Evolutionary conservation across 768 basidiomycete species (phyloP).

Genomic region (Exidia glandulosa): DNA sequence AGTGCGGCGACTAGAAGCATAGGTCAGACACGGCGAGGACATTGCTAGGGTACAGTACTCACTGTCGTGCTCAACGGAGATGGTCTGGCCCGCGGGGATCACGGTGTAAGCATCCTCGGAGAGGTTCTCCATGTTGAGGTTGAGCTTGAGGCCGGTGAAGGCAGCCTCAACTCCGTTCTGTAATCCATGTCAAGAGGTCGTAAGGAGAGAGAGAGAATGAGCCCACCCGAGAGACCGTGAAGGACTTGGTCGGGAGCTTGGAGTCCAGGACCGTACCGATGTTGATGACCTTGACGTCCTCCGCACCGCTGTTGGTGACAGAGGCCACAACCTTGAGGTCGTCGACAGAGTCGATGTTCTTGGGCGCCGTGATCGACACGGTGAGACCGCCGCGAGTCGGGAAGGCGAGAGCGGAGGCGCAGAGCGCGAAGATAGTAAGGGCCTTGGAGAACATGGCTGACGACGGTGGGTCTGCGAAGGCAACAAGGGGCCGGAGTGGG

Average conservation of each 20-base stretch:
- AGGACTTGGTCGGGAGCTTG: slow-evolving; percentile 32
- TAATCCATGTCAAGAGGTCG: neutral
- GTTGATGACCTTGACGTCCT: slow-evolving; percentile 32
- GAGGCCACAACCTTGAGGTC: slow-evolving; percentile 31
- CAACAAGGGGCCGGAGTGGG: neutral
- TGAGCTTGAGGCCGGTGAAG: slow-evolving; percentile 36
- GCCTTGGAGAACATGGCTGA: neutral
- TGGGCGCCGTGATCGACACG: neutral
- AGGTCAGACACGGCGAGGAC: neutral
- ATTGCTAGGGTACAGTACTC: neutral
- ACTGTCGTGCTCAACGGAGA: slow-evolving; percentile 31
- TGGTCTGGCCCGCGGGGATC: slow-evolving; percentile 29
- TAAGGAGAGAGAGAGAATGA: no score
- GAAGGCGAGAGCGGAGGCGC: neutral
- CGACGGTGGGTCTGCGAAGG: neutral
- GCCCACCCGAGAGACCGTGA: slow-evolving; percentile 25
- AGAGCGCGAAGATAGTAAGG: neutral
- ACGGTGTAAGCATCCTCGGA: slow-evolving; percentile 29
- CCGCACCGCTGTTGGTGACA: slow-evolving; percentile 30
- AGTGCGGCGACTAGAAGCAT: slow-evolving; percentile 25
- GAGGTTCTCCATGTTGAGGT: slow-evolving; percentile 18
- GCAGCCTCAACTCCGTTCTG: slow-evolving; percentile 23
- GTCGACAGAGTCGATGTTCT: slow-evolving; percentile 24
- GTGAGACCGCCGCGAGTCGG: neutral
- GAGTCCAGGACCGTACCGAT: slow-evolving; percentile 37